These are phyloP conservation scores for Metarhizium brunneum DNA, from an alignment of 2,329 filamentous ascomycete species.

Conservation along the genomic window DNA sequence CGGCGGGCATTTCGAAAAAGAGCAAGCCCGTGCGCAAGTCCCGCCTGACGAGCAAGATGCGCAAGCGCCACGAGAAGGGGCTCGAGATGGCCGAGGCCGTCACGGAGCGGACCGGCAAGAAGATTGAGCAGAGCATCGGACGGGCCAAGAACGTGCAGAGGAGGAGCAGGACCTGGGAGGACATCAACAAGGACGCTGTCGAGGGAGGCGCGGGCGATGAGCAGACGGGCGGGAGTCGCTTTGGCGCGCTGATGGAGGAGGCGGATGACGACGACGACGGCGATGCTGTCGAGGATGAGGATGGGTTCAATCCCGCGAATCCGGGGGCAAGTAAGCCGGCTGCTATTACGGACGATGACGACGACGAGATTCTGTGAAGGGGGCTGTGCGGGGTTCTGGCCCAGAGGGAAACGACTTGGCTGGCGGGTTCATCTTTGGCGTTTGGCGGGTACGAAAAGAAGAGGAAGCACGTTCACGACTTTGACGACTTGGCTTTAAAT, in stretches of 20 bases:
- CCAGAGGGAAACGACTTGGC: neutral
- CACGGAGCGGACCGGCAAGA: conserved; percentile 47
- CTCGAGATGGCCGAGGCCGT: conserved; percentile 51
- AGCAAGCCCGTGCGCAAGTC: conserved; percentile 45
- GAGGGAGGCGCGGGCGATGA: conserved; percentile 13
- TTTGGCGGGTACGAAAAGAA: neutral
- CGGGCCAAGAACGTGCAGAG: conserved; percentile 37
- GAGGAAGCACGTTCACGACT: neutral
- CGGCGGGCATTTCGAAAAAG: conserved; percentile 61
- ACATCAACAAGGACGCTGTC: conserved; percentile 38
- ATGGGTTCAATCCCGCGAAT: neutral
- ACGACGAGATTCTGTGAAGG: conserved; percentile 23
- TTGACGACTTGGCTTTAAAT: neutral
- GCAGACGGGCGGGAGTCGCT: conserved; percentile 5
- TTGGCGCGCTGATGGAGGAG: conserved; percentile 11
- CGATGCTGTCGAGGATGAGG: conserved; percentile 25
- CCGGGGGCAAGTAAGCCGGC: neutral
- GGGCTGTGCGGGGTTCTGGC: neutral
- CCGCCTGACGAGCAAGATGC: conserved; percentile 45
- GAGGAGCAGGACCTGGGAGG: conserved; percentile 47
- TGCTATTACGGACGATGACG: conserved; percentile 17
- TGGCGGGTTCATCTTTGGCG: neutral
- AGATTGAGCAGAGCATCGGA: conserved; percentile 45
- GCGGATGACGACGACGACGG: conserved; percentile 17
- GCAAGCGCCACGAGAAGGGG: conserved; percentile 45